Conservation (phyloP, 2,329 filamentous ascomycete species). For the Fusarium cyanostomum region DNA sequence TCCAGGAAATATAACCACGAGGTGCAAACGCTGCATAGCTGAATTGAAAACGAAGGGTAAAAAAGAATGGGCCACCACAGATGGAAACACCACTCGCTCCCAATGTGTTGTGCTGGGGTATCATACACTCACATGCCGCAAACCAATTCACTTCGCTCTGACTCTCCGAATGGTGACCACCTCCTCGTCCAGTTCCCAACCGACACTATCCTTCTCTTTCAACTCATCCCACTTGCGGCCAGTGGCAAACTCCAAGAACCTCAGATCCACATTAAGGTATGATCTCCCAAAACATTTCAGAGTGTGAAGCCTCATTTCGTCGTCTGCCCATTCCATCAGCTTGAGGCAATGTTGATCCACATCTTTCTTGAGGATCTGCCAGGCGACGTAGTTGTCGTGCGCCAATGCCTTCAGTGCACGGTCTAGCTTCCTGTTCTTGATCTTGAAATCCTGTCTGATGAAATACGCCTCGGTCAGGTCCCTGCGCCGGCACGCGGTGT, state of each 20-base stretch:
- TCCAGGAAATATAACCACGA: background rate
- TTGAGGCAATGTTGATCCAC: conserved; percentile 84
- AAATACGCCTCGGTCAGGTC: conserved; percentile 79
- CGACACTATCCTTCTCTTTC: conserved; percentile 74
- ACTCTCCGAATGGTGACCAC: conserved; percentile 78
- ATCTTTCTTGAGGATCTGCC: conserved; percentile 73
- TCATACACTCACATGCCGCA: conserved; percentile 10
- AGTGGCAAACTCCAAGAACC: conserved; percentile 74
- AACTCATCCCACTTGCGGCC: conserved; percentile 78
- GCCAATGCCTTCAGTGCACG: conserved; percentile 74
- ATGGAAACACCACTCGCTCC: conserved; percentile 10
- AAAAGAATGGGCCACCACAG: background rate
- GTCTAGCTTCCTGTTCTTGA: conserved; percentile 75
- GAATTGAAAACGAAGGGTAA: conserved; percentile 2
- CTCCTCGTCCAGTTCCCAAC: conserved; percentile 81
- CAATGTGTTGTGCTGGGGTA: conserved; percentile 7
- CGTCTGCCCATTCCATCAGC: conserved; percentile 83
- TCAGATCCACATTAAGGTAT: conserved; percentile 77
- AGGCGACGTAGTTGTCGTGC: conserved; percentile 83
- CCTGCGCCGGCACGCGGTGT: conserved; percentile 84
- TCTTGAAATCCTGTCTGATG: conserved; percentile 67
- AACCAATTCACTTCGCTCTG: conserved; percentile 49
- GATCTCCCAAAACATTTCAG: conserved; percentile 87
- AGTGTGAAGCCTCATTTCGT: conserved; percentile 76
- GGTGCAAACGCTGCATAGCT: conserved; percentile 4